A percentile compares a stretch with the other conserved stretches of the same genome.
phyloP scores from a whole-genome alignment of 495 filamentous ascomycete species.

The Aspergillus nanangensis region DNA sequence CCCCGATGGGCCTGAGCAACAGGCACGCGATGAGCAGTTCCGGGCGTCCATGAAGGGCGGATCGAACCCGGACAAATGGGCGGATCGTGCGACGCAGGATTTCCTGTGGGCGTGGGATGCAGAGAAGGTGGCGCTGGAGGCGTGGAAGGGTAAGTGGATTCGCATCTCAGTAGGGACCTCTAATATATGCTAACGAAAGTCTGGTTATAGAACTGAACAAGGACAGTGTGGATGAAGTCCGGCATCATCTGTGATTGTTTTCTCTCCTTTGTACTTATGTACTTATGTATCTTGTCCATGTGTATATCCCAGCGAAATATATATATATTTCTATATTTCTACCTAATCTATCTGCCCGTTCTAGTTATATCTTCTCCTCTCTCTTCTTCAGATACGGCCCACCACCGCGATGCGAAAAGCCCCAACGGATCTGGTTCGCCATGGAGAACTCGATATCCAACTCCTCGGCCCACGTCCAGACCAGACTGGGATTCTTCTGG shows the following conservation, averaged over 20 bases:
- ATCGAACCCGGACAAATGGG: conserved; percentile 45
- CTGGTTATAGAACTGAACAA: neutral
- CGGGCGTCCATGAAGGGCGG: conserved; percentile 25
- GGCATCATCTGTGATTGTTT: conserved; percentile 5
- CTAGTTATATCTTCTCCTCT: conserved; percentile 1
- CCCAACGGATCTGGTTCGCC: conserved; percentile 66
- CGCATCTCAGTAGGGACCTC: neutral
- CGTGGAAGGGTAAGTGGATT: conserved; percentile 35
- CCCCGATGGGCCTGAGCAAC: conserved; percentile 48
- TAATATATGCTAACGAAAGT: too few relatives aligned
- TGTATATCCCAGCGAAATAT: too few relatives aligned
- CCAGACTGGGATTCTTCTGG: conserved; percentile 47
- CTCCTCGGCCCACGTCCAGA: conserved; percentile 57
- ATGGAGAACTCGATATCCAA: conserved; percentile 56
- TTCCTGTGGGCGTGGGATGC: conserved; percentile 48
- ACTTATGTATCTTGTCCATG: too few relatives aligned
- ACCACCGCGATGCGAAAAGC: conserved; percentile 12
- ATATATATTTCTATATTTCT: too few relatives aligned
- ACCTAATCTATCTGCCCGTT: too few relatives aligned
- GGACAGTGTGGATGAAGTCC: neutral
- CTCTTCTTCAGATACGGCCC: conserved; percentile 4
- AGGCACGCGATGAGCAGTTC: conserved; percentile 45
- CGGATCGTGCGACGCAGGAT: conserved; percentile 41
- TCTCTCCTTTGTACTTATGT: neutral
- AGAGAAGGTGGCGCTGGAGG: conserved; percentile 36